A percentile compares a stretch with the other conserved stretches of the same genome.
These are phyloP conservation scores for Pochonia chlamydosporia DNA, from an alignment of 2,329 filamentous ascomycete species.

Conservation along the genomic window DNA sequence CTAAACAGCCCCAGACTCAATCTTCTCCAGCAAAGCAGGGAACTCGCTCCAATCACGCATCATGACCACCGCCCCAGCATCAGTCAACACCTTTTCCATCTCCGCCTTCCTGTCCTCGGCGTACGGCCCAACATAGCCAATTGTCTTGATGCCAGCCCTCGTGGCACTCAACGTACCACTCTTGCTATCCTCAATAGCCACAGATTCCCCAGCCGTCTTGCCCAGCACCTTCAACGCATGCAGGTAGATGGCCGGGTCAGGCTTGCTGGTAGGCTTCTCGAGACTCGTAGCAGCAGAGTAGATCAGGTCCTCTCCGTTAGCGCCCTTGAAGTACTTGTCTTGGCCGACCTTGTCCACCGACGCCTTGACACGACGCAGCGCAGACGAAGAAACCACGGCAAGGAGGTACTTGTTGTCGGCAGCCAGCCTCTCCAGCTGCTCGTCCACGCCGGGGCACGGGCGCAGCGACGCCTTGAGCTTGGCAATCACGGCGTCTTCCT, in stretches of 20 bases:
- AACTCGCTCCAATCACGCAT: conserved; percentile 58
- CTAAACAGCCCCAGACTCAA: conserved; percentile 34
- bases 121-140: conserved; percentile 84
- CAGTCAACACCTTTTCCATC: conserved; percentile 56
- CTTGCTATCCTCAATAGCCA: conserved; percentile 86
- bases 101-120: conserved; percentile 52
- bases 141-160: conserved; percentile 71
- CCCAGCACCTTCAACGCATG: conserved; percentile 69
- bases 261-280: conserved; percentile 77
- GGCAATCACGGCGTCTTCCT: conserved; percentile 78
- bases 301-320: conserved; percentile 53
- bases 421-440: conserved; percentile 59
- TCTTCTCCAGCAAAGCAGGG: conserved; percentile 37
- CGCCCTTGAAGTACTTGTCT: conserved; percentile 63
- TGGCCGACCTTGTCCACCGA: conserved; percentile 75
- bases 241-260: conserved; percentile 83
- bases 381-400: conserved; percentile 76
- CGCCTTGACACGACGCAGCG: conserved; percentile 70
- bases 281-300: conserved; percentile 80
- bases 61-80: conserved; percentile 57
- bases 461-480: conserved; percentile 65
- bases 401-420: conserved; percentile 61
- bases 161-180: conserved; percentile 70
- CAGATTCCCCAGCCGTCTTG: conserved; percentile 62
- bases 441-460: conserved; percentile 64